Base-by-base conservation (phyloP, 441 rosid species). In the Melastoma candidum region DNA sequence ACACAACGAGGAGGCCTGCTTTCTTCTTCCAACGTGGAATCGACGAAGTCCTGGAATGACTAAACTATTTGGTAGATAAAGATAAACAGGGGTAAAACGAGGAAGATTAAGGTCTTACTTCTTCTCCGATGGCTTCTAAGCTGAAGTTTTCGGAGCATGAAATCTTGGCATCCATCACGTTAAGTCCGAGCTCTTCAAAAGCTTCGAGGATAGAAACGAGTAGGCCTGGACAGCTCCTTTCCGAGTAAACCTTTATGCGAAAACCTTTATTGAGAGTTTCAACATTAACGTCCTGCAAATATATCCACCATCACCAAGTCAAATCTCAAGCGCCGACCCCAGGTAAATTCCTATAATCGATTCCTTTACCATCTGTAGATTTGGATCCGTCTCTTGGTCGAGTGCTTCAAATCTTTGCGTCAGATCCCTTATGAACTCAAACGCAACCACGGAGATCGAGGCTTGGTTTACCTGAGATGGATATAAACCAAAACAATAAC, bases 121-220 rank as follows among this genome's bases (percentile, higher is more conserved):
- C 74, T 75, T 77, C 85, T 12, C 89, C 83, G 53, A 79, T 76
- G 11, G 87, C 96, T 71, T 83, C 77, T 27, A 92, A 71, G 50
- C 64, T 77, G 60, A 92, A 92, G 24, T 70, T 64, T 26, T 92
- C 89, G 0, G 81, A 66, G 65, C 95, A 92, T 51, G 95, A 87
- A 83, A 76, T 90, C 80, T 85, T 87, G 76, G 98, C 98, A 68
- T 92, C 94, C 48, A 69, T 78, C 58, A 92, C 79, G 58, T 75
- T 74, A 41, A 92, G 94, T 48, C 87, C 84, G 67, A 92, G 71
- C 54, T 82, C 79, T 47, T 92, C 95, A 63, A 92, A 85, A 26
- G 83, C 85, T 78, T 92, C 89, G 32, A 92, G 75, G 44, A 92
- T 70, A 53, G 80, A 75, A 56, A 85, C 97, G 48, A 92, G 85